Evolutionary conservation across 2,329 filamentous ascomycete genomes (phyloP).

Genomic region (Botrytis galanthina): DNA sequence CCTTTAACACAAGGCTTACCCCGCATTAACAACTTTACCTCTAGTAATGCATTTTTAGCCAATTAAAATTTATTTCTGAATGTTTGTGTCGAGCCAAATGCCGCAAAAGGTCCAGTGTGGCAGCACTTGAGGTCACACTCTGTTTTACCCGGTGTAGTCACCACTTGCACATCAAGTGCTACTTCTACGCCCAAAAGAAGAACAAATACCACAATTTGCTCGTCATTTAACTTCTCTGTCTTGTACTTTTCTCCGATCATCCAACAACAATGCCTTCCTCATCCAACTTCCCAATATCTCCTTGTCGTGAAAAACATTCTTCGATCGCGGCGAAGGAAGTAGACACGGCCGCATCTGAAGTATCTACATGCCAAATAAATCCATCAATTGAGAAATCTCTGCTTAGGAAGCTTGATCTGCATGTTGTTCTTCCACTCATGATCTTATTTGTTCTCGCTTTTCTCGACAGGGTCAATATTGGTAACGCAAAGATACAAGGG

Average conservation of each 20-base stretch:
- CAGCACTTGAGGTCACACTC: not conserved
- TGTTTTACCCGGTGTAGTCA: not conserved
- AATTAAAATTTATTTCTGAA: not conserved
- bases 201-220: no score
- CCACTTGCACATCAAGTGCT: not conserved
- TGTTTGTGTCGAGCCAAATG: not conserved
- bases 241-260: not conserved
- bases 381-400: slow-evolving; percentile 23
- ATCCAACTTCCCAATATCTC: not conserved
- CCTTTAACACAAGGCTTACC: not conserved
- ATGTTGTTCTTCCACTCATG: slow-evolving; percentile 44
- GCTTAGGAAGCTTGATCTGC: slow-evolving; percentile 29
- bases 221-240: no score
- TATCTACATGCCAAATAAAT: not conserved
- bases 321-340: not conserved
- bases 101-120: not conserved
- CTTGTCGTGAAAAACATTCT: not conserved
- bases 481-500: slow-evolving; percentile 67
- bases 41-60: not conserved
- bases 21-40: not conserved
- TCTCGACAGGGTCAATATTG: slow-evolving; percentile 74
- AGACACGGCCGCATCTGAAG: not conserved
- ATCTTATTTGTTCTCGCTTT: slow-evolving; percentile 72
- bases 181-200: not conserved
- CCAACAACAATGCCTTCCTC: not conserved